A percentile compares a stretch with the other conserved stretches of the same genome.
Conservation (phyloP, 768 basidiomycete genomes). For the Cyathus striatus region DNA sequence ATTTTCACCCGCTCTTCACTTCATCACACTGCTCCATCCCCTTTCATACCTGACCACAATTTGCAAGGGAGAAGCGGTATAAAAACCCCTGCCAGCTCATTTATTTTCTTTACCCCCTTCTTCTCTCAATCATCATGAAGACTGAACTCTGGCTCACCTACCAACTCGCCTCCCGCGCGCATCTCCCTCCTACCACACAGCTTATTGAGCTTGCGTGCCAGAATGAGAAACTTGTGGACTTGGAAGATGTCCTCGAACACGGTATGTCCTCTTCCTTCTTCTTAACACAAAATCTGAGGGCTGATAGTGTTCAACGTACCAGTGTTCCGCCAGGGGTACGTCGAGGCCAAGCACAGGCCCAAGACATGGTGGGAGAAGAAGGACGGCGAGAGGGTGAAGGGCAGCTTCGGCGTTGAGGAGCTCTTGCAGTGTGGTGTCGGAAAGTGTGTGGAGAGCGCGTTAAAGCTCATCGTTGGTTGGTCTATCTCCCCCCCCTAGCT, state of each 20-base stretch:
- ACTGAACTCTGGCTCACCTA: slow-evolving; percentile 38
- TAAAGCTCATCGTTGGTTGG: slow-evolving; percentile 42
- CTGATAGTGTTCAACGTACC: slow-evolving; percentile 13
- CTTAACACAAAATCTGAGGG: slow-evolving; percentile 1
- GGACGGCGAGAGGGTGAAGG: slow-evolving; percentile 29
- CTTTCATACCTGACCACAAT: too few species aligned
- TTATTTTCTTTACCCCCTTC: too few species aligned
- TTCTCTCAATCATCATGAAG: not conserved
- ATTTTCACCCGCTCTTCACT: too few species aligned
- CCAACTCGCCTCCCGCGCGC: slow-evolving; percentile 38
- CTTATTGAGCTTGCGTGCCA: slow-evolving; percentile 41
- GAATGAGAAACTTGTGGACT: slow-evolving; percentile 31
- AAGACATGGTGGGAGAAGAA: slow-evolving; percentile 40
- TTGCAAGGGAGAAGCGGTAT: too few species aligned
- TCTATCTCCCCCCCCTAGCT: slow-evolving; percentile 1
- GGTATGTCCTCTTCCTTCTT: slow-evolving; percentile 16
- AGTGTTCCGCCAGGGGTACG: slow-evolving; percentile 40
- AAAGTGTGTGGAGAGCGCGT: slow-evolving; percentile 35
- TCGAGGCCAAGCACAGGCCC: slow-evolving; percentile 37
- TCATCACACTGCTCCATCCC: too few species aligned
- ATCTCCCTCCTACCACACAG: slow-evolving; percentile 36
- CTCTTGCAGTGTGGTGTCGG: slow-evolving; percentile 31
- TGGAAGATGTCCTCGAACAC: slow-evolving; percentile 45
- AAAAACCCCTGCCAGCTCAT: too few species aligned
- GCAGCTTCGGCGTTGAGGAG: slow-evolving; percentile 28